Base-by-base conservation (phyloP, 495 filamentous ascomycete genomes). In the Penicillium simplicissimum region DNA sequence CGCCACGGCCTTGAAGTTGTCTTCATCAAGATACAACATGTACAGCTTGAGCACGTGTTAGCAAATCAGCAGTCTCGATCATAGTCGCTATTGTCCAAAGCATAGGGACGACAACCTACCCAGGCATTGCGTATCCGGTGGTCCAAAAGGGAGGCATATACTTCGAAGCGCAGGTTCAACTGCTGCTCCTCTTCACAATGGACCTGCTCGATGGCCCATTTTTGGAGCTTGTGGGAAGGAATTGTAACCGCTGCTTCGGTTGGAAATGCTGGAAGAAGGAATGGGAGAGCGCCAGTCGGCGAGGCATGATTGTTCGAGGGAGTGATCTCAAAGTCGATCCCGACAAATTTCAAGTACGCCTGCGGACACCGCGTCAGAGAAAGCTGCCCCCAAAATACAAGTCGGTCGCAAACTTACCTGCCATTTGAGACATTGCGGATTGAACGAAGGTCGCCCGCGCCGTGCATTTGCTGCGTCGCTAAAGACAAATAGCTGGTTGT, bases 341-440 rank as follows among this genome's bases (percentile, higher is more conserved):
- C 82, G 59, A 84, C 79, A 67, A 98, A 88, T 68, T 86, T 91
- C 58, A 98, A 80, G 76, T 93, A 96, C 55, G 92, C 86, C 93
- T 98, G 73, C 28, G 56, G 37, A 33, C 17, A 40, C 15, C 33
- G 59, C 21, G 40, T 14, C 21, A 21, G 43, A 62, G 51, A 40
- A 58, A 52, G 37, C 28, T 55, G 25, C 15, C 11, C 13, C 45
- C 8, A 17, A 8, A 34, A 11, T 19, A 35, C 19, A 25, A 25
- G 8, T 55, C 57, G n/a, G 62, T 51, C 47, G 10, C 25, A 5
- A 36, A 81, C 87, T 52, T 68, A 93, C 94, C 89, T 97, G 95
- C 93, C 92, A 97, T 77, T 94, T 97, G 63, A 98, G 81, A 81
- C 95, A 98, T 65, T 85, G 85, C 4, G 95, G 95, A 76, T 98